These are phyloP conservation scores for Dothistroma septosporum DNA, from an alignment of 2,329 filamentous ascomycete genomes.

Conservation along the genomic window DNA sequence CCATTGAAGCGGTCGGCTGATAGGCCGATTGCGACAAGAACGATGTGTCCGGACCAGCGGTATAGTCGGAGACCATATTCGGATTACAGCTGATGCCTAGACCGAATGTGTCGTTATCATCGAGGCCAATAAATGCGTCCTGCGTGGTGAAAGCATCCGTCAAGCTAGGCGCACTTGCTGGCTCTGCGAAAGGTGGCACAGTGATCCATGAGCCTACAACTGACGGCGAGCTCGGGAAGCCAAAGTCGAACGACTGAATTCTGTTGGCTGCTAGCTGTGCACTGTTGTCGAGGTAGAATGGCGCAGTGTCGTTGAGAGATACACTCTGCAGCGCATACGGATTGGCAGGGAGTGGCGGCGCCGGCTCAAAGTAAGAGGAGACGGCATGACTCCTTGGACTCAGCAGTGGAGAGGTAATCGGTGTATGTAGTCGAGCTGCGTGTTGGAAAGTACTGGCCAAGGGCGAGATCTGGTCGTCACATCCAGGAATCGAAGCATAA, in stretches of 20 bases:
- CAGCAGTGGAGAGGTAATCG: slow-evolving; percentile 27
- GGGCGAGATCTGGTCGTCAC: slow-evolving; percentile 31
- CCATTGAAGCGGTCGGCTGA: slow-evolving; percentile 9
- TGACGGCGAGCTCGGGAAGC: slow-evolving; percentile 27
- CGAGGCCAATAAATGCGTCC: slow-evolving; percentile 23
- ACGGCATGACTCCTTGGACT: slow-evolving; percentile 20
- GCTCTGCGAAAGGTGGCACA: slow-evolving; percentile 18
- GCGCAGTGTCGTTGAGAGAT: slow-evolving; percentile 30
- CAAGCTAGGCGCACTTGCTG: slow-evolving; percentile 13
- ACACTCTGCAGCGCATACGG: slow-evolving; percentile 23
- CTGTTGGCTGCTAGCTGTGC: slow-evolving; percentile 25
- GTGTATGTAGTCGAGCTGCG: slow-evolving; percentile 30
- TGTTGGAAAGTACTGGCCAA: slow-evolving; percentile 32
- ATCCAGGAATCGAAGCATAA: slow-evolving; percentile 19
- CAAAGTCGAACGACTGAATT: slow-evolving; percentile 33
- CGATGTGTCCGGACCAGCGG: slow-evolving; percentile 11
- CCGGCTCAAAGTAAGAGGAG: slow-evolving; percentile 23
- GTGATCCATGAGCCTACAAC: slow-evolving; percentile 17
- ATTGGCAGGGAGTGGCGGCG: slow-evolving; percentile 17
- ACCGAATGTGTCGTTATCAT: slow-evolving; percentile 22
- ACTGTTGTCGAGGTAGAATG: slow-evolving; percentile 27
- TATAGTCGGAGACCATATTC: slow-evolving; percentile 23
- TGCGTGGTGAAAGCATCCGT: slow-evolving; percentile 18
- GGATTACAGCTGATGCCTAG: slow-evolving; percentile 35
- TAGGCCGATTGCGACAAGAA: slow-evolving; percentile 14